These are phyloP conservation scores for Alternaria gaisen DNA, from an alignment of 2,329 filamentous ascomycete genomes.

Conservation along the genomic window DNA sequence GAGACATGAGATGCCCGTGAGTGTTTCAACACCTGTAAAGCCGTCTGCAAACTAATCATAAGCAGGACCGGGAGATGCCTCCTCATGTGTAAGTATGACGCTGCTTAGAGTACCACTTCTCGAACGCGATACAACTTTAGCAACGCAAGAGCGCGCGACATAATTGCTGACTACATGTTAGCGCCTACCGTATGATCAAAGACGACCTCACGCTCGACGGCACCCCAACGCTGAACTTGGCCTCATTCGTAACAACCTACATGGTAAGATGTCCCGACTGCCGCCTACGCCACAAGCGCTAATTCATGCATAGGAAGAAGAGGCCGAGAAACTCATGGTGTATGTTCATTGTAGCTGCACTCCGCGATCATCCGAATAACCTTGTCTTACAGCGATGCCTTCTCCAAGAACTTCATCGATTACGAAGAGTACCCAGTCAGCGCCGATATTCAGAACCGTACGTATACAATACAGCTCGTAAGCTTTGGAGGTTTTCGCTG, in stretches of 20 bases:
- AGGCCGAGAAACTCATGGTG: slow-evolving; percentile 94
- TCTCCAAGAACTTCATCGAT: slow-evolving; percentile 86
- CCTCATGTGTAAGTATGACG: slow-evolving; percentile 67
- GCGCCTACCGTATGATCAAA: slow-evolving; percentile 90
- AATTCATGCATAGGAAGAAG: slow-evolving; percentile 72
- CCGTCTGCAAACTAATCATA: slow-evolving; percentile 6
- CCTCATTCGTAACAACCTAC: slow-evolving; percentile 94
- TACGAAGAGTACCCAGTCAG: slow-evolving; percentile 62
- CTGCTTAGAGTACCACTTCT: too few relatives aligned
- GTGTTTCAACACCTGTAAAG: slow-evolving; percentile 16
- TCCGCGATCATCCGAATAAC: slow-evolving; percentile 10
- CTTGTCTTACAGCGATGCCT: slow-evolving; percentile 65
- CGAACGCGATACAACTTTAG: not conserved
- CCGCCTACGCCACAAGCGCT: slow-evolving; percentile 37
- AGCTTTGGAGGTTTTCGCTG: slow-evolving; percentile 60
- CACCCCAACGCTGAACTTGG: slow-evolving; percentile 69
- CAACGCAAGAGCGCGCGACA: not conserved
- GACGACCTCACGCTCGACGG: slow-evolving; percentile 92
- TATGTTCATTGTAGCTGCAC: slow-evolving; percentile 55
- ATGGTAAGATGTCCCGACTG: slow-evolving; percentile 67
- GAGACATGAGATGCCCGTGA: slow-evolving; percentile 84
- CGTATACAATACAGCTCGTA: slow-evolving; percentile 80
- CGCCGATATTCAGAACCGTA: slow-evolving; percentile 76
- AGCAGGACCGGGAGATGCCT: slow-evolving; percentile 74
- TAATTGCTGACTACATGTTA: slow-evolving; percentile 12